Percentiles rank a stretch among this genome's conserved stretches.
phyloP scores from a whole-genome alignment of 495 filamentous ascomycete species.

The Aspergillus baeticus region DNA sequence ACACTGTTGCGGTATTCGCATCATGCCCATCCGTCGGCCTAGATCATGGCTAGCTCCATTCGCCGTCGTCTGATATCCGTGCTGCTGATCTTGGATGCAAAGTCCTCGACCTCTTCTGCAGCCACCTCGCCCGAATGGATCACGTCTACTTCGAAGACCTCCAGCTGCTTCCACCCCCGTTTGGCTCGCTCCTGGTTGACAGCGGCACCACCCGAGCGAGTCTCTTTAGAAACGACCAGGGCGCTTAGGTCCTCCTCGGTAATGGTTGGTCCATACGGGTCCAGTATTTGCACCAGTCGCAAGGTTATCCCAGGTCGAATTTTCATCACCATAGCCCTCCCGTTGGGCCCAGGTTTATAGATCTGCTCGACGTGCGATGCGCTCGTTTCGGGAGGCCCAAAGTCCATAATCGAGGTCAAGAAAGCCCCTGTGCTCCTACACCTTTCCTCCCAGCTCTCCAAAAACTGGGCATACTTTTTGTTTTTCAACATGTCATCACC shows the following conservation, averaged over 20 bases:
- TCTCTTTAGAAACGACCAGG: constrained; percentile 88
- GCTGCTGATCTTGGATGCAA: constrained; percentile 87
- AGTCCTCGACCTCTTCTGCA: constrained; percentile 50
- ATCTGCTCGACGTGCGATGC: constrained; percentile 30
- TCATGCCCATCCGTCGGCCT: not conserved
- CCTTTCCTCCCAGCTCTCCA: constrained; percentile 77
- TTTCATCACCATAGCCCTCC: constrained; percentile 47
- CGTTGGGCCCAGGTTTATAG: constrained; percentile 46
- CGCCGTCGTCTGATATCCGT: constrained; percentile 62
- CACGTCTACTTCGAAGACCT: constrained; percentile 91
- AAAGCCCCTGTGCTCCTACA: constrained; percentile 68
- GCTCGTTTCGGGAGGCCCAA: constrained; percentile 32
- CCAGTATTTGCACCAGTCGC: constrained; percentile 79
- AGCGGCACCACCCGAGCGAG: constrained; percentile 73
- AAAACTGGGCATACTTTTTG: constrained; percentile 79
- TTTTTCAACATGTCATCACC: constrained; percentile 80
- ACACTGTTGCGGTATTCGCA: not conserved
- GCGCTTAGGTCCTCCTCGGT: constrained; percentile 76
- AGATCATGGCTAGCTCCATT: constrained; percentile 40
- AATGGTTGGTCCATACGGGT: constrained; percentile 89
- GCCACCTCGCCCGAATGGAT: constrained; percentile 65
- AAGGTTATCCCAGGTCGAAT: constrained; percentile 51
- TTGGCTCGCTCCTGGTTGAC: constrained; percentile 79
- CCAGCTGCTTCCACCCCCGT: constrained; percentile 72
- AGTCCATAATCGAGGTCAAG: constrained; percentile 66